Evolutionary conservation across 2,329 filamentous ascomycete genomes (phyloP).

Genomic region (Monilinia polystroma): DNA sequence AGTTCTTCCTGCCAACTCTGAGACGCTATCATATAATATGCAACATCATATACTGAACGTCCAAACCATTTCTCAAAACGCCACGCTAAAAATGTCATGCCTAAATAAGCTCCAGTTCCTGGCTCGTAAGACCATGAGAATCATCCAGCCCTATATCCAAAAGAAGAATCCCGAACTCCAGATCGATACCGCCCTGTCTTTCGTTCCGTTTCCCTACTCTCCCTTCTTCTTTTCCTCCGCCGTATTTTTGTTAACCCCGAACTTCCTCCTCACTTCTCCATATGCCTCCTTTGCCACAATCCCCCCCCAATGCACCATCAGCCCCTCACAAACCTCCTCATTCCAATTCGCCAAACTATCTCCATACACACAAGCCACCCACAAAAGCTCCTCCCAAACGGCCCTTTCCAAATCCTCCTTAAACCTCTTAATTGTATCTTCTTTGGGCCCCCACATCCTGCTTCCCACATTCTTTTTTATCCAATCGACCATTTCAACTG

Average conservation of each 20-base stretch:
- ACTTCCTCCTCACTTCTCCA: background rate
- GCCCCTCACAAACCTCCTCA: conserved; percentile 6
- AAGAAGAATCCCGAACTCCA: background rate
- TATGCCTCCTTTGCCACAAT: conserved; percentile 8
- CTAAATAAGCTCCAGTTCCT: too few relatives aligned
- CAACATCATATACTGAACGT: too few relatives aligned
- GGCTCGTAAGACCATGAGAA: background rate
- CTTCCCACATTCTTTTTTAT: background rate
- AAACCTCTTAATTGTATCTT: conserved; percentile 1
- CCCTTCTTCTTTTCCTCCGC: background rate
- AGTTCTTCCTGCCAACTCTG: too few relatives aligned
- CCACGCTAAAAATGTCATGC: too few relatives aligned
- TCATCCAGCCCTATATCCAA: background rate
- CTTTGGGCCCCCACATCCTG: conserved; percentile 21
- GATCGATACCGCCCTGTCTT: background rate
- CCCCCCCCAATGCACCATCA: conserved; percentile 9
- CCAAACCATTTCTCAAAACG: too few relatives aligned
- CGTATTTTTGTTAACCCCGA: background rate
- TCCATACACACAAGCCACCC: conserved; percentile 16
- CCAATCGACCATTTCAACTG: conserved; percentile 13
- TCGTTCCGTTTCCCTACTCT: background rate
- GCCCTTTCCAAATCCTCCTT: conserved; percentile 19
- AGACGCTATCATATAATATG: too few relatives aligned
- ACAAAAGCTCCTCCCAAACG: conserved; percentile 21
- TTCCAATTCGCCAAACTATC: conserved; percentile 6